Evolutionary conservation across 164 flowering plant genomes (phyloP).

Genomic region (Annona cherimola): DNA sequence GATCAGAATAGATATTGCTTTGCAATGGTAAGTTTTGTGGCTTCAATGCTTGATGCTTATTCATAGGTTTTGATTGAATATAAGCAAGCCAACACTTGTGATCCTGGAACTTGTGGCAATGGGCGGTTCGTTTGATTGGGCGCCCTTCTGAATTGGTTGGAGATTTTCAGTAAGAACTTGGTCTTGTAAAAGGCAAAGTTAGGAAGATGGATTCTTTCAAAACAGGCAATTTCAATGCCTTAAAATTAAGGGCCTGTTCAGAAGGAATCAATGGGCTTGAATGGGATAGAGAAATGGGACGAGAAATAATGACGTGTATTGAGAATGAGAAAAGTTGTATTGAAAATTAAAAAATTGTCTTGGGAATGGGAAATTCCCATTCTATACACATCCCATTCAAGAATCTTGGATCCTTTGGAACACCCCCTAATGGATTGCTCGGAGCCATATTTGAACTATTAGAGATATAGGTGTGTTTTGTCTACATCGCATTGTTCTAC

Average conservation of each 20-base stretch:
- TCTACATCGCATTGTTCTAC: background rate
- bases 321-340: too few species aligned
- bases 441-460: too few species aligned
- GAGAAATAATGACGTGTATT: too few species aligned
- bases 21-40: slow-evolving; percentile 61
- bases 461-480: too few species aligned
- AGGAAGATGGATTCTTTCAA: background rate
- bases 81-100: background rate
- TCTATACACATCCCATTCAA: too few species aligned
- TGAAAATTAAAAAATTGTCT: too few species aligned
- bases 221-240: background rate
- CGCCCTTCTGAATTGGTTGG: background rate
- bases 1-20: slow-evolving; percentile 66
- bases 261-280: too few species aligned
- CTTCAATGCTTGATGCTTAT: background rate
- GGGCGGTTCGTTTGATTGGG: background rate
- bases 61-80: background rate
- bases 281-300: too few species aligned
- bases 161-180: background rate
- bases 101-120: background rate
- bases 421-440: too few species aligned
- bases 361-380: too few species aligned
- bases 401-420: too few species aligned
- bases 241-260: too few species aligned
- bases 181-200: background rate